Conservation (phyloP, 2,329 filamentous ascomycete genomes). For the Colletotrichum aenigma region DNA sequence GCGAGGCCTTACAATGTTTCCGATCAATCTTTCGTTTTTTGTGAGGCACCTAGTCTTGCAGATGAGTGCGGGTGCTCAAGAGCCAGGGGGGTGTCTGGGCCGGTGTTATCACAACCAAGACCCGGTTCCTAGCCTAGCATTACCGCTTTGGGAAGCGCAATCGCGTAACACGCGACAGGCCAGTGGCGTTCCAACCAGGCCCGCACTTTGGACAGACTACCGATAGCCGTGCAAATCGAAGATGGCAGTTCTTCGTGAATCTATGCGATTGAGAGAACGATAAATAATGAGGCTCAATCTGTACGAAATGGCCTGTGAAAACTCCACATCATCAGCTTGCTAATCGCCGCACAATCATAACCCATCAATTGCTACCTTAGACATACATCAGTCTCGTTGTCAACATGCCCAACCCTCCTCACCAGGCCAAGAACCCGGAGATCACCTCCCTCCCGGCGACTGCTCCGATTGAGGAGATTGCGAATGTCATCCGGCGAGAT, state of each 20-base stretch:
- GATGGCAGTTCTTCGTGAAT: not conserved
- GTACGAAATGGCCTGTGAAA: not conserved
- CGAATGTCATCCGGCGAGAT: not conserved
- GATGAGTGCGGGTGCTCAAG: not conserved
- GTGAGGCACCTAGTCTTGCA: not conserved
- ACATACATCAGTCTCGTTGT: not conserved
- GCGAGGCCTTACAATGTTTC: not conserved
- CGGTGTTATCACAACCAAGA: not conserved
- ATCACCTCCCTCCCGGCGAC: not conserved
- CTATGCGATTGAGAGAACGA: not conserved
- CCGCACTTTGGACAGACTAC: not conserved
- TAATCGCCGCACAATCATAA: not conserved
- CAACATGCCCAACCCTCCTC: not conserved
- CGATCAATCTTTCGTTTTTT: fast-evolving
- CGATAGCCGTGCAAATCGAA: not conserved
- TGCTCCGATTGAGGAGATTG: not conserved
- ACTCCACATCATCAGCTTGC: not conserved
- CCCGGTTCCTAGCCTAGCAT: not conserved
- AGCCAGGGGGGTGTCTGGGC: not conserved
- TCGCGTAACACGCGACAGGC: fast-evolving
- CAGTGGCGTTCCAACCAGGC: not conserved
- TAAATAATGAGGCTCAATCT: not conserved
- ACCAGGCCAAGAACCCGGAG: not conserved
- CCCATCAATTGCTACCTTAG: not conserved
- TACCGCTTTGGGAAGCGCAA: not conserved